A percentile compares a stretch with the other conserved stretches of the same genome.
Conservation (phyloP, 129 eudicot species). For the Chrysanthemum lavandulifolium region DNA sequence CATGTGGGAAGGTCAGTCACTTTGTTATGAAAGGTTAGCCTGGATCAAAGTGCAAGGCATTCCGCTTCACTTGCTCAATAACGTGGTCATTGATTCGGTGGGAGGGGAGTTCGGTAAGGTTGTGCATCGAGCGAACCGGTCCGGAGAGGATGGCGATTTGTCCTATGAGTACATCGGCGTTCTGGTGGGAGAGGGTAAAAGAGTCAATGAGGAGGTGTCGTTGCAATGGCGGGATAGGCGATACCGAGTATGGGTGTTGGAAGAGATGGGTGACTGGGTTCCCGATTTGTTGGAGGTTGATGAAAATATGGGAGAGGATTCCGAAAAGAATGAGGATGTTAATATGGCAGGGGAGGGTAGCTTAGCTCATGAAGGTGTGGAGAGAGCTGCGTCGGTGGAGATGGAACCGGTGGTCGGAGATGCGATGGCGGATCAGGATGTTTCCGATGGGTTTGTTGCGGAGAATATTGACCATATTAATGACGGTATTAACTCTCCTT, state of each 20-base stretch:
- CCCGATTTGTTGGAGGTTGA: neutral
- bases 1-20: neutral
- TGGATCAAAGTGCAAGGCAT: neutral
- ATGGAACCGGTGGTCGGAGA: neutral
- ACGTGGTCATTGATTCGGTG: neutral
- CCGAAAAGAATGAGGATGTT: neutral
- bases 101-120: neutral
- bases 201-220: neutral
- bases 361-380: neutral
- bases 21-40: neutral
- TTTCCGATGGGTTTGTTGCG: too few species aligned
- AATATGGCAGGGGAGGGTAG: neutral
- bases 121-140: neutral
- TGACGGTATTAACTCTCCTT: too few species aligned
- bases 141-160: neutral
- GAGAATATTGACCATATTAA: too few species aligned
- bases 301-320: neutral
- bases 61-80: neutral
- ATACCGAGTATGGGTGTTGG: neutral
- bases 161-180: neutral
- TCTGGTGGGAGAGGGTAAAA: neutral
- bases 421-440: neutral
- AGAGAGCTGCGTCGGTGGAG: neutral
- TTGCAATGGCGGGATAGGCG: neutral
- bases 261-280: neutral